Percentiles rank a stretch among this genome's conserved stretches.
Evolutionary conservation across 2,329 filamentous ascomycete genomes (phyloP).

Genomic region (Hymenoscyphus albidus): DNA sequence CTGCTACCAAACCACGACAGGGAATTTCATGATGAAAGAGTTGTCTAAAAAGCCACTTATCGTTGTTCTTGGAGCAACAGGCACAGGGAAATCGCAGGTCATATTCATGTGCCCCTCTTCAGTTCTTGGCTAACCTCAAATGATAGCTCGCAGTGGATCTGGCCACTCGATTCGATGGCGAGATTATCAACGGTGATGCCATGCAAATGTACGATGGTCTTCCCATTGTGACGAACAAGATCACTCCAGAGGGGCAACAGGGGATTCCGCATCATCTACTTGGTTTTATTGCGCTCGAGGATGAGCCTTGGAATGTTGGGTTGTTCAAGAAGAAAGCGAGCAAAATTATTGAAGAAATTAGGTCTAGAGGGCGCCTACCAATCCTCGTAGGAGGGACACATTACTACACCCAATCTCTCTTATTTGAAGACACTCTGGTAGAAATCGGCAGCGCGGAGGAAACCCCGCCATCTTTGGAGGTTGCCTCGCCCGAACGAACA

Average conservation of each 20-base stretch:
- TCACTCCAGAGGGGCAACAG: slow-evolving; percentile 68
- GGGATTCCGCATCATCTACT: slow-evolving; percentile 86
- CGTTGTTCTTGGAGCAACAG: slow-evolving; percentile 82
- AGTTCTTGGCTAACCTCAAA: slow-evolving; percentile 14
- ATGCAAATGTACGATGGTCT: slow-evolving; percentile 96
- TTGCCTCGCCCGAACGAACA: slow-evolving; percentile 40
- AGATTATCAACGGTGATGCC: slow-evolving; percentile 94
- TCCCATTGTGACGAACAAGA: slow-evolving; percentile 94
- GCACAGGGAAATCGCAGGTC: slow-evolving; percentile 90
- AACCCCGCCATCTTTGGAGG: slow-evolving; percentile 28
- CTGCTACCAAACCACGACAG: not conserved
- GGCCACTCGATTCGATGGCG: slow-evolving; percentile 77
- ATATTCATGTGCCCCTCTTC: not conserved
- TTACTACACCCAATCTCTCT: slow-evolving; percentile 86
- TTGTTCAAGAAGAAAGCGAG: slow-evolving; percentile 70
- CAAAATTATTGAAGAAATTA: slow-evolving; percentile 71
- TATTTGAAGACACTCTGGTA: slow-evolving; percentile 72
- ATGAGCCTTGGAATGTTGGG: slow-evolving; percentile 79
- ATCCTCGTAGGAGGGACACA: slow-evolving; percentile 93
- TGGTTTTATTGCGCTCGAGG: slow-evolving; percentile 68
- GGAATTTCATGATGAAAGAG: slow-evolving; percentile 25
- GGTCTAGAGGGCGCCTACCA: slow-evolving; percentile 71
- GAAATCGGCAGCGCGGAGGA: slow-evolving; percentile 33
- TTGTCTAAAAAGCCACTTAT: slow-evolving; percentile 60
- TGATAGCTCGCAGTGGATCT: slow-evolving; percentile 68